These are phyloP conservation scores for Rehmannia glutinosa DNA, from an alignment of 257 asterid species.

Conservation along the genomic window DNA sequence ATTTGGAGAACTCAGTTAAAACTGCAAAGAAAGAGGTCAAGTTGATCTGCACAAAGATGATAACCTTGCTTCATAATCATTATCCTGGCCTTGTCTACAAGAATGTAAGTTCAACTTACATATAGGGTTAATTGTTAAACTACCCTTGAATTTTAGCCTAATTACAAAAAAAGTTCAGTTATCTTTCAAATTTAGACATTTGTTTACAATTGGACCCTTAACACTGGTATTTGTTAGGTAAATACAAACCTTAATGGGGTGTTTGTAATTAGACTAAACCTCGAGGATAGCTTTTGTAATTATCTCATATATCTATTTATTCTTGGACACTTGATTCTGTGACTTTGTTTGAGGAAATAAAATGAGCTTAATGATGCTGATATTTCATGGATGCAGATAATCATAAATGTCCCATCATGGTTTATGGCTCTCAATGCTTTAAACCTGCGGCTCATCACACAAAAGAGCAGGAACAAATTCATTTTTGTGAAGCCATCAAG, in stretches of 20 bases:
- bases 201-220: too few relatives aligned
- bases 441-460: slow-evolving; percentile 47
- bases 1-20: slow-evolving; percentile 47
- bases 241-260: too few relatives aligned
- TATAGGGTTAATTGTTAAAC: too few relatives aligned
- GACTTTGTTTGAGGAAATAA: not conserved
- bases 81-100: slow-evolving; percentile 73
- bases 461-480: slow-evolving; percentile 52
- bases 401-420: slow-evolving; percentile 75
- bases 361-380: not conserved
- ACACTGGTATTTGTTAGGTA: too few relatives aligned
- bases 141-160: too few relatives aligned
- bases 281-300: too few relatives aligned
- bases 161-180: too few relatives aligned
- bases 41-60: slow-evolving; percentile 47
- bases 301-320: too few relatives aligned
- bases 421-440: slow-evolving; percentile 53
- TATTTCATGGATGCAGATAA: slow-evolving; percentile 45
- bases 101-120: slow-evolving; percentile 50
- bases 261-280: too few relatives aligned
- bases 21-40: slow-evolving; percentile 43
- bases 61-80: slow-evolving; percentile 42
- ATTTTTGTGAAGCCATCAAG: slow-evolving; percentile 61
- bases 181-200: too few relatives aligned
- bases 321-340: too few relatives aligned